Evolutionary conservation across 441 rosid genomes (phyloP).

Genomic region (Jatropha podagrica): DNA sequence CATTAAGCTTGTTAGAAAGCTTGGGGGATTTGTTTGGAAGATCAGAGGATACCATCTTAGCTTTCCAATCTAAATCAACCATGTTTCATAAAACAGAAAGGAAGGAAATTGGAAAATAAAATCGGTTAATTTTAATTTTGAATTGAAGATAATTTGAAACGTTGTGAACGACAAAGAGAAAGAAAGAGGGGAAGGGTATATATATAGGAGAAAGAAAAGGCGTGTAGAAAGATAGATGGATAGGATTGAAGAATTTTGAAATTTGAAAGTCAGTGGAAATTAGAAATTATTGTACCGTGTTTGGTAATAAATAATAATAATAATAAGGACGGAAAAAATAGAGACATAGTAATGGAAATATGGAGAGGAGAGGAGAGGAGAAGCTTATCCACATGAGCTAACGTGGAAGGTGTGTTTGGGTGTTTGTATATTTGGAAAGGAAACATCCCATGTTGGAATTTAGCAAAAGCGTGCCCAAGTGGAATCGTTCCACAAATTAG

Average conservation of each 20-base stretch:
- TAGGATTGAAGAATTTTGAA: conserved; percentile 24
- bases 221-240: conserved; percentile 32
- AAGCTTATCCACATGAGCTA: conserved; percentile 47
- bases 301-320: background rate
- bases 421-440: conserved; percentile 1
- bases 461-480: background rate
- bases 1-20: conserved; percentile 47
- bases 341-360: background rate
- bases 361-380: background rate
- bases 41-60: conserved; percentile 56
- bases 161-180: background rate
- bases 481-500: conserved; percentile 26
- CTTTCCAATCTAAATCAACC: conserved; percentile 79
- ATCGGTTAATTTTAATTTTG: background rate
- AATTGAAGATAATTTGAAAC: background rate
- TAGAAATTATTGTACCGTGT: background rate
- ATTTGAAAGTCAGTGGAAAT: conserved; percentile 21
- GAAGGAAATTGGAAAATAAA: background rate
- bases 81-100: conserved; percentile 27
- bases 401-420: conserved; percentile 23
- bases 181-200: background rate
- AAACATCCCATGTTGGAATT: conserved; percentile 19
- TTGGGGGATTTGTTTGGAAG: conserved; percentile 50
- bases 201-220: conserved; percentile 20
- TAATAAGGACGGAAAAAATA: background rate